Percentiles rank a stretch among this genome's conserved stretches.
Evolutionary conservation across 768 basidiomycete genomes (phyloP).

Genomic region (Piloderma croceum): DNA sequence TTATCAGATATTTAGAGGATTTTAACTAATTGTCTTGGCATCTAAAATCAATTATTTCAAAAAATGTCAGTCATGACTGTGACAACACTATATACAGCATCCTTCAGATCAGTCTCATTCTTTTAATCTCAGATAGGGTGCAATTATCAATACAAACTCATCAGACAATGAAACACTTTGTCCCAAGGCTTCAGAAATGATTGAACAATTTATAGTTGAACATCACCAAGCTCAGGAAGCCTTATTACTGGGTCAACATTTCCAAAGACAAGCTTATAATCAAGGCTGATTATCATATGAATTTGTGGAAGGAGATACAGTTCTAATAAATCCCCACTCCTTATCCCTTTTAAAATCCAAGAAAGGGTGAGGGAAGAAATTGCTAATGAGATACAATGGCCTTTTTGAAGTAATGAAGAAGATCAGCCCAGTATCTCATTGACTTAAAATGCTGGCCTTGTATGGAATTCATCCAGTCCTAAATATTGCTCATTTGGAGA

Average conservation of each 20-base stretch:
- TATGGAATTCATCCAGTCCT: slow-evolving; percentile 19
- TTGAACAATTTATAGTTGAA: not conserved
- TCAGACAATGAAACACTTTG: not conserved
- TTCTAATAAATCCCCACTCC: slow-evolving; percentile 18
- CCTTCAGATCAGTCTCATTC: too few relatives aligned
- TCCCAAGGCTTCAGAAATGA: not conserved
- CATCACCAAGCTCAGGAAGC: slow-evolving; percentile 1
- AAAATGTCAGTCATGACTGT: too few relatives aligned
- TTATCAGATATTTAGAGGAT: too few relatives aligned
- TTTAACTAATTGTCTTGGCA: too few relatives aligned
- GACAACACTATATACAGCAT: too few relatives aligned
- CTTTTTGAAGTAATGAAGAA: slow-evolving; percentile 20
- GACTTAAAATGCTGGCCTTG: slow-evolving; percentile 9
- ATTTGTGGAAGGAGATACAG: slow-evolving; percentile 17
- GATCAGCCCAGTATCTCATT: slow-evolving; percentile 17
- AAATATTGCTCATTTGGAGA: slow-evolving; percentile 18
- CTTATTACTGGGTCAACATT: slow-evolving; percentile 9
- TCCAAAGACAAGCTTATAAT: slow-evolving; percentile 12
- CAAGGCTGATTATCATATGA: slow-evolving; percentile 4
- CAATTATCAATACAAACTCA: not conserved
- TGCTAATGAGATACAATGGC: slow-evolving; percentile 13
- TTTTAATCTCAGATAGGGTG: too few relatives aligned
- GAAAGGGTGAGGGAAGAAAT: slow-evolving; percentile 20
- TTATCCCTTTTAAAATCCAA: slow-evolving; percentile 10
- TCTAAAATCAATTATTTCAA: too few relatives aligned